phyloP scores from a whole-genome alignment of 1,139 yeast genomes.

The Yamadazyma friedrichii region DNA sequence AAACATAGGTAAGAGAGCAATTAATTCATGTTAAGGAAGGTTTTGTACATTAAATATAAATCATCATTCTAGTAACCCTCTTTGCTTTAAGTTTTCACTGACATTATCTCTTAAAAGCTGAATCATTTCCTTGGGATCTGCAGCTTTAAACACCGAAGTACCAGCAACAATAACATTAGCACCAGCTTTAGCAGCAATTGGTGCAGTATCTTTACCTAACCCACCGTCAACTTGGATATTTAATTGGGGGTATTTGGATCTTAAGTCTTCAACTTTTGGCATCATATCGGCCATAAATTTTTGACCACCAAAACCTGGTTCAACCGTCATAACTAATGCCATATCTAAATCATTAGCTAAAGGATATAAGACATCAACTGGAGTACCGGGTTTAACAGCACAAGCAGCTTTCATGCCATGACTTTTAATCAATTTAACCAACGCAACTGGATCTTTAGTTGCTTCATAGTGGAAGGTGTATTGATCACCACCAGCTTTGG shows the following conservation, averaged over 20 bases:
- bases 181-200: slow-evolving; percentile 87
- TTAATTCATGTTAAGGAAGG: not conserved
- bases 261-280: slow-evolving; percentile 83
- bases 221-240: slow-evolving; percentile 98
- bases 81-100: slow-evolving; percentile 27
- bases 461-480: slow-evolving; percentile 97
- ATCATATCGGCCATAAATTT: slow-evolving; percentile 94
- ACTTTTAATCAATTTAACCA: slow-evolving; percentile 71
- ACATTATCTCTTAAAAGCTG: slow-evolving; percentile 64
- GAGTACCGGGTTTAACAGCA: slow-evolving; percentile 92
- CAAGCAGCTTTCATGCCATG: slow-evolving; percentile 93
- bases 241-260: slow-evolving; percentile 71
- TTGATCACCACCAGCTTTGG: slow-evolving; percentile 93
- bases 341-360: slow-evolving; percentile 79
- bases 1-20: not conserved
- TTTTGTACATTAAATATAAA: slow-evolving; percentile 6
- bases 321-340: slow-evolving; percentile 97
- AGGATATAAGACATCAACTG: slow-evolving; percentile 79
- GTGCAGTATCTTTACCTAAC: slow-evolving; percentile 78
- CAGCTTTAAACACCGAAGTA: slow-evolving; percentile 85
- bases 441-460: slow-evolving; percentile 71
- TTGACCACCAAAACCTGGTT: slow-evolving; percentile 99
- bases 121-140: slow-evolving; percentile 74
- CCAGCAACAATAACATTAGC: slow-evolving; percentile 99
- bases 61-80: slow-evolving; percentile 22